These are phyloP conservation scores for Trichomonas gallinae DNA, from an alignment of 208 protist genomes.

Conservation along the genomic window DNA sequence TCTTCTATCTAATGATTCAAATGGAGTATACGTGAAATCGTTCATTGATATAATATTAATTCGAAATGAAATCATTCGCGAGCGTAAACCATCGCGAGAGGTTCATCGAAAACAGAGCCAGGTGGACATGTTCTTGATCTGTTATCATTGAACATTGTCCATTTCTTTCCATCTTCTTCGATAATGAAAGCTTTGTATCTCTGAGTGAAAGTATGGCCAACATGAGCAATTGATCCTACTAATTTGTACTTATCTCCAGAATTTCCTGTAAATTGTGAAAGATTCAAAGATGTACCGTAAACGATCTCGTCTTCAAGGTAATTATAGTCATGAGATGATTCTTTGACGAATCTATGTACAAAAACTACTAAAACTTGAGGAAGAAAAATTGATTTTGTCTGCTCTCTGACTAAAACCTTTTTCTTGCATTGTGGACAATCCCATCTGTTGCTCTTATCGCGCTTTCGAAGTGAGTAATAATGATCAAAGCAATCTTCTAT, in stretches of 20 bases:
- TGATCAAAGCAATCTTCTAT: not conserved
- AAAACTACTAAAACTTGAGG: not conserved
- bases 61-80: not conserved
- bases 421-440: not conserved
- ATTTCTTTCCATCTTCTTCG: not conserved
- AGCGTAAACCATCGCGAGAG: not conserved
- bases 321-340: not conserved
- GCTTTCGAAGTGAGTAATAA: not conserved
- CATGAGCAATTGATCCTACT: not conserved
- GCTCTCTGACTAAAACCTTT: not conserved
- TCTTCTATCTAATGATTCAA: too few relatives aligned
- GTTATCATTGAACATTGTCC: not conserved
- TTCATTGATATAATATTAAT: too few relatives aligned
- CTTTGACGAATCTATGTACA: not conserved
- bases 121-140: not conserved
- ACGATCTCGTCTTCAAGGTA: not conserved
- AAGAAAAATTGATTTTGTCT: not conserved
- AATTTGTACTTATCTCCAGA: not conserved
- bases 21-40: too few relatives aligned
- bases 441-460: not conserved
- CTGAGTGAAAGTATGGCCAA: not conserved
- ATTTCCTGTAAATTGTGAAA: not conserved
- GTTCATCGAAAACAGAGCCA: not conserved
- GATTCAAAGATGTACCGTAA: not conserved
- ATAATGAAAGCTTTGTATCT: not conserved